Evolutionary conservation across 2,329 filamentous ascomycete species (phyloP).

Genomic region (Aspergillus clavatus): DNA sequence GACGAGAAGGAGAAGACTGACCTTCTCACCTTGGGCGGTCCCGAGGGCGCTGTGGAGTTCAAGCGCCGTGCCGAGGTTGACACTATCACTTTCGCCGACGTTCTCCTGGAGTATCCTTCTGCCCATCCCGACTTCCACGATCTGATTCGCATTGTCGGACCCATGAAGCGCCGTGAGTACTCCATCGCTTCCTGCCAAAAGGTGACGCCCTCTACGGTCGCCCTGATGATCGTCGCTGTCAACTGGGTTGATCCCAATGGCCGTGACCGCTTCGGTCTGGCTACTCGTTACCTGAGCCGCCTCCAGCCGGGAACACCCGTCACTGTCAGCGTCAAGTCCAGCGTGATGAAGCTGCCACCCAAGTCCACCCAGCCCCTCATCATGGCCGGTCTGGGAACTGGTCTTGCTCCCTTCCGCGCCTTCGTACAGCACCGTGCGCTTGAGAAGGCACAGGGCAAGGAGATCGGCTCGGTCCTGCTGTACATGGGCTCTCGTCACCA

Average conservation of each 20-base stretch:
- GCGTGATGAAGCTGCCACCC: conserved; percentile 95
- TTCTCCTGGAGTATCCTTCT: conserved; percentile 83
- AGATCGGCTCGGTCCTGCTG: conserved; percentile 85
- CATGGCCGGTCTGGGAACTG: conserved; percentile 98
- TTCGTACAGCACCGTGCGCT: conserved; percentile 97
- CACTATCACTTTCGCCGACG: conserved; percentile 82
- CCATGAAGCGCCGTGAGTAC: conserved; percentile 96
- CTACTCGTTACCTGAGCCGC: conserved; percentile 78
- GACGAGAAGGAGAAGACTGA: conserved; percentile 78
- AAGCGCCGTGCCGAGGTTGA: conserved; percentile 89
- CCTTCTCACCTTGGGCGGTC: conserved; percentile 69
- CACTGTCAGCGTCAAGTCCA: conserved; percentile 93
- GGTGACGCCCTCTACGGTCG: conserved; percentile 82
- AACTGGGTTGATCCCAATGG: conserved; percentile 88
- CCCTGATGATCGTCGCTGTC: conserved; percentile 95
- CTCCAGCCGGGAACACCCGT: conserved; percentile 72
- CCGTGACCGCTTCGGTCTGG: conserved; percentile 85
- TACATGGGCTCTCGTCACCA: conserved; percentile 98
- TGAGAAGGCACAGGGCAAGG: conserved; percentile 95
- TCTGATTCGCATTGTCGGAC: conserved; percentile 77
- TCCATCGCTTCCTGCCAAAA: conserved; percentile 98
- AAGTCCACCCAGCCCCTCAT: conserved; percentile 88
- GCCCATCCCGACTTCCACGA: conserved; percentile 86
- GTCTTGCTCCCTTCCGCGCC: conserved; percentile 96
- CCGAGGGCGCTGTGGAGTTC: conserved; percentile 81